A percentile compares a stretch with the other conserved stretches of the same genome.
Conservation (phyloP, 2,329 filamentous ascomycete species). For the Cladophialophora carrionii region DNA sequence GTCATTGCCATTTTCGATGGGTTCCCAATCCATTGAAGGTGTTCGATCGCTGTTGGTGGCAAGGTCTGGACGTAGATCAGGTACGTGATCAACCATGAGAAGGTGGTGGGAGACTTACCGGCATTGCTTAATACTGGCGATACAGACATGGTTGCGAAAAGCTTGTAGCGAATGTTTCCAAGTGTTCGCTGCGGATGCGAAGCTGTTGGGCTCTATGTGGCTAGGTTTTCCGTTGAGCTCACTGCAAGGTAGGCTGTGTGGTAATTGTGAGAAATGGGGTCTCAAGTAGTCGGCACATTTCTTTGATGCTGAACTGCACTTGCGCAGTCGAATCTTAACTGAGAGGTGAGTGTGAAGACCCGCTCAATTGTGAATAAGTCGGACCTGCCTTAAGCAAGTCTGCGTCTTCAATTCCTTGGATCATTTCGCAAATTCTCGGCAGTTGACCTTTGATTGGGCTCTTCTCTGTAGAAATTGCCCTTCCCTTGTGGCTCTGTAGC, state of each 20-base stretch:
- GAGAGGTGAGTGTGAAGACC: not conserved
- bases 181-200: not conserved
- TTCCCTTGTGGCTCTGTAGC: not conserved
- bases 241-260: not conserved
- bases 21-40: not conserved
- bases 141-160: not conserved
- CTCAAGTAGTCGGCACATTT: not conserved
- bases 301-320: not conserved
- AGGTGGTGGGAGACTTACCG: not conserved
- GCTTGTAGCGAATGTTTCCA: not conserved
- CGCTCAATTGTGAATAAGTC: not conserved
- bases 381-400: not conserved
- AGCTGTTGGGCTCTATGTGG: not conserved
- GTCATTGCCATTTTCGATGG: not conserved
- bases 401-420: not conserved
- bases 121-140: not conserved
- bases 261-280: not conserved
- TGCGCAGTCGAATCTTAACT: not conserved
- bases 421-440: not conserved
- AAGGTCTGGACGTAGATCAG: not conserved
- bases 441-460: not conserved
- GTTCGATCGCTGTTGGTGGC: not conserved
- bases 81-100: not conserved
- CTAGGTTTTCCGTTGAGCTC: not conserved
- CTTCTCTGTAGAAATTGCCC: not conserved